Evolutionary conservation across 805 yeast species (phyloP), one percentile per base, ranked within the genome.

Genomic region (Huiozyma naganishii): DNA sequence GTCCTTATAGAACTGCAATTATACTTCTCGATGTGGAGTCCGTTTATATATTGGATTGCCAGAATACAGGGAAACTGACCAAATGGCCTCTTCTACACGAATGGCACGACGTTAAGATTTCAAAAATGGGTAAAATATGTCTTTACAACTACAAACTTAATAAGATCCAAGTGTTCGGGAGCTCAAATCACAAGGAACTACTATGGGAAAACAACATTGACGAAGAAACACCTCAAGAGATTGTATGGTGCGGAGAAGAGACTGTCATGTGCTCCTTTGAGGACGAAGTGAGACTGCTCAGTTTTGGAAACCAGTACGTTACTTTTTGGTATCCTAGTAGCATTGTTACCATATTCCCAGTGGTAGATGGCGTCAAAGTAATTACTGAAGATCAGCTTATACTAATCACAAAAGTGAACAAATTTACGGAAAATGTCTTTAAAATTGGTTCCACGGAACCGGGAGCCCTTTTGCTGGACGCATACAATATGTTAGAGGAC

Each of bases 181-280:
- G 69, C 10, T 36, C 29, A 8, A 13, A 47, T 55, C 40, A 43
- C 6, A 45, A 45, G 27, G 60, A 28, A 43, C 61, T 58, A 7
- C 42, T 56, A 17, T 17, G 23, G 23, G 63, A 60, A 28, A 45
- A 52, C 34, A 41, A 45, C 1, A 37, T 64, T 6, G 61, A 61
- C 5, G 48, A 53, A 7, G 23, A 29, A 5, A 46, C 52, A 0
- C 79, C 82, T 0, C 59, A 54, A 36, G 71, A 72, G 46, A 64
- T 84, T 13, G 71, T 70, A 45, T 92, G 97, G 97, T 82, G 95
- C 57, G 86, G 90, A 0, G 77, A 80, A 51, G 95, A 87, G 61
- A 86, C 92, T 0, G 77, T 89, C 1, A 78, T 80, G 0, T 56
- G 81, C 9, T 43, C 50, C 1, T 64, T 77, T n/a, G 66, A 72